Percentiles rank a stretch among this genome's conserved stretches.
phyloP scores from a whole-genome alignment of 768 basidiomycete genomes.

The Amanita polypyramis region DNA sequence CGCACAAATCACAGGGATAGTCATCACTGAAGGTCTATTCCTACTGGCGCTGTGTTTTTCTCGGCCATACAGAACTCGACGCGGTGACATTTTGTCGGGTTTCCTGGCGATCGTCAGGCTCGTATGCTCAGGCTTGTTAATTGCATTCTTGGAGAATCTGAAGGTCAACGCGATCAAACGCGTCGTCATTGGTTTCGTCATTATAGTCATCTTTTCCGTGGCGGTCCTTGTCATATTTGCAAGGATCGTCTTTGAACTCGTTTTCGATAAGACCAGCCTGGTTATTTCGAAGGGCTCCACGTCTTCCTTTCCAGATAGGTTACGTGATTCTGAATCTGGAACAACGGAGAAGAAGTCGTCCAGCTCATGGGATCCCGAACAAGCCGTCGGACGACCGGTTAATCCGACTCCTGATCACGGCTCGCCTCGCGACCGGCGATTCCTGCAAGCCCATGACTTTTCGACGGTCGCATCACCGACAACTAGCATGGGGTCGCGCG shows the following conservation, averaged over 20 bases:
- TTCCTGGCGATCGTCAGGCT: slow-evolving; percentile 63
- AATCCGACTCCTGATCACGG: slow-evolving; percentile 47
- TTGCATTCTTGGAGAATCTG: slow-evolving; percentile 66
- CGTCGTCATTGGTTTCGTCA: slow-evolving; percentile 69
- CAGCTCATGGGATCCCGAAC: slow-evolving; percentile 6
- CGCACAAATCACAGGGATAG: slow-evolving; percentile 57
- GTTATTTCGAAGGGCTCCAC: slow-evolving; percentile 14
- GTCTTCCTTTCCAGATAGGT: neutral
- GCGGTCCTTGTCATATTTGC: slow-evolving; percentile 47
- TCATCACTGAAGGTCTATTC: slow-evolving; percentile 57
- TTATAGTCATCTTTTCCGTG: slow-evolving; percentile 61
- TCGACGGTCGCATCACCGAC: slow-evolving; percentile 25
- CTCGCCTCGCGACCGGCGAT: slow-evolving; percentile 25
- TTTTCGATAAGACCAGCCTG: slow-evolving; percentile 28
- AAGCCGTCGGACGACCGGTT: slow-evolving; percentile 24
- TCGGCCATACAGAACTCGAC: slow-evolving; percentile 56
- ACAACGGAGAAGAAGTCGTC: slow-evolving; percentile 26
- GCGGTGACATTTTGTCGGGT: slow-evolving; percentile 59
- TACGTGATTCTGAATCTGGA: slow-evolving; percentile 19
- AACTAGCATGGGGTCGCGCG: slow-evolving; percentile 20
- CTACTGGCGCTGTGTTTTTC: slow-evolving; percentile 41
- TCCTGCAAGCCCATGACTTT: slow-evolving; percentile 35
- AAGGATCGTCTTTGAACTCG: slow-evolving; percentile 54
- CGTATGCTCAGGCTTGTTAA: slow-evolving; percentile 56
- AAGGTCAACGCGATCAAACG: slow-evolving; percentile 66